phyloP scores from a whole-genome alignment of 1,139 yeast genomes.

The Nakaseomyces delphensis region DNA sequence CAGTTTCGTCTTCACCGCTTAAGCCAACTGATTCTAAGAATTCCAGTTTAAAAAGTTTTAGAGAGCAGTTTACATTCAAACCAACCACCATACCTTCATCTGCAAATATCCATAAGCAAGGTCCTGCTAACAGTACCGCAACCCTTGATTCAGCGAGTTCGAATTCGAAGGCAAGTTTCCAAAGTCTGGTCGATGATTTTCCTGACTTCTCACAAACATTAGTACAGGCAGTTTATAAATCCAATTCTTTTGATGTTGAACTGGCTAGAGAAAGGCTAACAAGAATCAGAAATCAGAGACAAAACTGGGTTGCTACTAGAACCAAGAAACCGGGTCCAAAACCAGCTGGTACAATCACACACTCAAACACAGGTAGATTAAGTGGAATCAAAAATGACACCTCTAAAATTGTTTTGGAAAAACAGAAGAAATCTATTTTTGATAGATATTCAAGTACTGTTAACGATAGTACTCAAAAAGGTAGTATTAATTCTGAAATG shows the following conservation, averaged over 20 bases:
- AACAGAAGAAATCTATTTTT: conserved; percentile 45
- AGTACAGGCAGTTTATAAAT: conserved; percentile 52
- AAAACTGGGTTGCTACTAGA: conserved; percentile 18
- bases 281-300: conserved; percentile 27
- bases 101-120: background rate
- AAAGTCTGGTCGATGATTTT: conserved; percentile 31
- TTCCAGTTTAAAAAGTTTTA: conserved; percentile 9
- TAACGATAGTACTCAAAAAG: conserved; percentile 14
- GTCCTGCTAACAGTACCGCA: background rate
- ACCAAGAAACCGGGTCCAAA: background rate
- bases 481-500: background rate
- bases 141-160: background rate
- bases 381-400: conserved; percentile 10
- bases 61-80: conserved; percentile 25
- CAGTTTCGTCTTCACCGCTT: conserved; percentile 27
- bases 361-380: conserved; percentile 11
- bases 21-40: conserved; percentile 11
- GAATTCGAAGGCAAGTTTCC: conserved; percentile 15
- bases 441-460: conserved; percentile 30
- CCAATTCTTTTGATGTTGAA: conserved; percentile 49
- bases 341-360: background rate
- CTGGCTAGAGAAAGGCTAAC: conserved; percentile 45
- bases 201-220: conserved; percentile 44
- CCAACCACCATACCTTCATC: conserved; percentile 14
- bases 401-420: conserved; percentile 51